Base-by-base conservation (phyloP, 192 early-diverging fungal species). In the Entomortierella chlamydospora region DNA sequence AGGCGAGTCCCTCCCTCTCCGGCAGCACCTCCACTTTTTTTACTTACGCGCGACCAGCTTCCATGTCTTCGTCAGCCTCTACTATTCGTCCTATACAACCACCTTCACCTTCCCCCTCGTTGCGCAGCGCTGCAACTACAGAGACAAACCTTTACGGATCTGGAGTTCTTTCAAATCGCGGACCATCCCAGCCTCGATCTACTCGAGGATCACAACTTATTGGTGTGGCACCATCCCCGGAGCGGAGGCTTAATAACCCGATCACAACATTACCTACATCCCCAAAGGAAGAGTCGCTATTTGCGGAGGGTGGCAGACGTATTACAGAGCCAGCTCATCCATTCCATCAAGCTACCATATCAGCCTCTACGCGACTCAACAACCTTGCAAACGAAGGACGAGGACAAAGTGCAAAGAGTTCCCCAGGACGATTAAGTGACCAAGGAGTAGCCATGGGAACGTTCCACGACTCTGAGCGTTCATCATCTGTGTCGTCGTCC, bases 31-130 rank as follows among this genome's bases (percentile, higher is more conserved):
- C 76, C 0, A 61, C 76, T 0, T 79, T 79, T 43, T 68, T 68
- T 7, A 43, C 68, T 0, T 61, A 56, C 25, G 68, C 34, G 2
- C 42, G 52, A 55, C 76, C 76, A 23, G 67, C 68, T 12, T 79
- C 76, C 22, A 70, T 79, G 68, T 79, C 76, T 15, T 79, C 76
- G 10, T 79, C 76, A 11, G 76, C 76, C 15, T 79, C 76, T 17
- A 79, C 76, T 13, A 79, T 79, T 9, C 76, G 76, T 17, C 76
- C 76, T 25, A 47, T 62, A 20, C 67, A 59, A 25, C 76, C 76
- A 15, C 56, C 76, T 6, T 79, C 76, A 0, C 76, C 76, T n/a
- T 70, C 76, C 11, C 68, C 67, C 0, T 79, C 76, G 0, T 30
- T 61, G 23, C 54, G 76, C 1, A 79, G 50, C 17, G 20, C 31